These are phyloP conservation scores for Diaporthe aspalathi DNA, from an alignment of 2,329 filamentous ascomycete genomes.

Conservation along the genomic window DNA sequence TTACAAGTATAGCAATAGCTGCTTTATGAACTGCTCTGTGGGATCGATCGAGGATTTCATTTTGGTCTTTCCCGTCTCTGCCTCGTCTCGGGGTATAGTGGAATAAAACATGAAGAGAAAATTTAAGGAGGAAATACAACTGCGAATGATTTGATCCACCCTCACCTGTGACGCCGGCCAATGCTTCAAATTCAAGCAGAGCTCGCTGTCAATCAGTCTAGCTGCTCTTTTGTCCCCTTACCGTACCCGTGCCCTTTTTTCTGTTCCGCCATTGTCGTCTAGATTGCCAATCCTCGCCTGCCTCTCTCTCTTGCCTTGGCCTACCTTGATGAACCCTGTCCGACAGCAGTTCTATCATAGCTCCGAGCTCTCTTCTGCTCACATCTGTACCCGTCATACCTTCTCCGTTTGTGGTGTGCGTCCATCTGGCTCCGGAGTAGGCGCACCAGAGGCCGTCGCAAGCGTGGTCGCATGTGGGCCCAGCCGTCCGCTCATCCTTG, in stretches of 20 bases:
- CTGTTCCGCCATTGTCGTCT: background rate
- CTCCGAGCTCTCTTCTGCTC: background rate
- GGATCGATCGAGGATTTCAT: slow-evolving; percentile 31
- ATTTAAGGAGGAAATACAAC: slow-evolving; percentile 11
- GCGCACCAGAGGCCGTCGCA: background rate
- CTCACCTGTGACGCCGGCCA: slow-evolving; percentile 37
- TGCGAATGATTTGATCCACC: slow-evolving; percentile 34
- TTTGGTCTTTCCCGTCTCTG: slow-evolving; percentile 28
- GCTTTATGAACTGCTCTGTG: slow-evolving; percentile 6
- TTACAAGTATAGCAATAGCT: background rate
- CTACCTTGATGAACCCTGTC: background rate
- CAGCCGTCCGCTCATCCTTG: slow-evolving; percentile 48
- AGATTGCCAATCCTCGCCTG: background rate
- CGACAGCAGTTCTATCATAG: background rate
- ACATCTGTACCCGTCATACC: background rate
- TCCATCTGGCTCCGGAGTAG: background rate
- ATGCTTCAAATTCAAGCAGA: slow-evolving; percentile 37
- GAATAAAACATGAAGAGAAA: slow-evolving; percentile 32
- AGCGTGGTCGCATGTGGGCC: background rate
- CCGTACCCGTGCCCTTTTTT: slow-evolving; percentile 32
- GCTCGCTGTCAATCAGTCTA: slow-evolving; percentile 39
- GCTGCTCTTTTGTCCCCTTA: slow-evolving; percentile 38
- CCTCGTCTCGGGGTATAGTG: slow-evolving; percentile 39
- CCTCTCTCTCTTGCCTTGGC: background rate
- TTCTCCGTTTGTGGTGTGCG: background rate